Percentiles rank a stretch among this genome's conserved stretches.
Conservation (phyloP, 164 flowering plant species). For the Dillenia turbinata region DNA sequence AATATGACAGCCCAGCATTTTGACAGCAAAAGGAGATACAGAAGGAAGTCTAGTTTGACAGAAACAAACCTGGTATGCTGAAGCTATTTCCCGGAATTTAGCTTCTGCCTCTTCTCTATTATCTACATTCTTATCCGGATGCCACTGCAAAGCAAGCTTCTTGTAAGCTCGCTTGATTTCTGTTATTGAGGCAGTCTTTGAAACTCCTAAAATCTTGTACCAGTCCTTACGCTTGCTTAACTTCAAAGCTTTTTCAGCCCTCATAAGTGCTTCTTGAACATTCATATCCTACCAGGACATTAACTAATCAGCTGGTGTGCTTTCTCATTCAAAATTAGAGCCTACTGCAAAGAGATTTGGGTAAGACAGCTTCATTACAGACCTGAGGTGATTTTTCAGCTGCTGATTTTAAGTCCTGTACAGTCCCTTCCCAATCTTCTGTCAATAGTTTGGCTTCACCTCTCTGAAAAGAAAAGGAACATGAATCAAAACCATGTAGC, state of each 20-base stretch:
- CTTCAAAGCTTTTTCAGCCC: constrained; percentile 88
- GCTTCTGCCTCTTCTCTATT: constrained; percentile 95
- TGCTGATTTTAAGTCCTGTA: constrained; percentile 79
- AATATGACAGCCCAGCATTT: too few species aligned
- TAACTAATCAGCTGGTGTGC: too few species aligned
- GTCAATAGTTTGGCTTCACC: constrained; percentile 93
- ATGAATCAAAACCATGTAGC: background rate
- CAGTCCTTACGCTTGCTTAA: constrained; percentile 95
- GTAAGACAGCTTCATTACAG: constrained; percentile 12
- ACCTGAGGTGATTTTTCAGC: constrained; percentile 96
- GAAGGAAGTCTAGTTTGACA: background rate
- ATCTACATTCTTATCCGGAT: constrained; percentile 94
- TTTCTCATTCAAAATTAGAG: too few species aligned
- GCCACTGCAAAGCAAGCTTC: constrained; percentile 99
- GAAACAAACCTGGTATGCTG: constrained; percentile 83
- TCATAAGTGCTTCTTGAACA: constrained; percentile 70
- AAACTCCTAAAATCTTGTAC: constrained; percentile 92
- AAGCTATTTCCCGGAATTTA: constrained; percentile 90
- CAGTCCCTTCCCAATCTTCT: constrained; percentile 99
- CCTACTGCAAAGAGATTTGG: too few species aligned
- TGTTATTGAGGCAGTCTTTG: constrained; percentile 66
- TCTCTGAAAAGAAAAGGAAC: constrained; percentile 44
- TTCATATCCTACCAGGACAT: constrained; percentile 63
- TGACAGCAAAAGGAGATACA: background rate
- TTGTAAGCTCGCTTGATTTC: constrained; percentile 95